phyloP scores from a whole-genome alignment of 2,329 filamentous ascomycete genomes.

The Diaporthe nobilis region DNA sequence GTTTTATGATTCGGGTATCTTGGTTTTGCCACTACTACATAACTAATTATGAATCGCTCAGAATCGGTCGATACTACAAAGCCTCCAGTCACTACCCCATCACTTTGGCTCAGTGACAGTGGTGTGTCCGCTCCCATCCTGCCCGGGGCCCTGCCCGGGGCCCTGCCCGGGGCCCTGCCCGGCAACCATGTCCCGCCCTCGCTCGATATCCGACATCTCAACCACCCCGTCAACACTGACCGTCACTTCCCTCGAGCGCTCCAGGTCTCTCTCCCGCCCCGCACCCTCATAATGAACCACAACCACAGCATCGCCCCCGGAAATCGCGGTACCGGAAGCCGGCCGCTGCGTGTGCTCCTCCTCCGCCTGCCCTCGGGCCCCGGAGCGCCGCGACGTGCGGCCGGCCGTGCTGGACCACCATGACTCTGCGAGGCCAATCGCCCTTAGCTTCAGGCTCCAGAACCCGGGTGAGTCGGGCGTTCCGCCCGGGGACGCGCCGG shows the following conservation, averaged over 20 bases:
- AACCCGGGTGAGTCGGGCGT: not conserved
- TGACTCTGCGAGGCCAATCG: not conserved
- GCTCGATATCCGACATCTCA: not conserved
- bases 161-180: not conserved
- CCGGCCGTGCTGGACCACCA: constrained; percentile 5
- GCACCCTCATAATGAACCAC: no score
- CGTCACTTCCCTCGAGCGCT: not conserved
- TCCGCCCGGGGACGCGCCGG: not conserved
- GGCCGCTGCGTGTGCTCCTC: not conserved
- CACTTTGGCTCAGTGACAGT: not conserved
- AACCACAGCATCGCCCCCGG: not conserved
- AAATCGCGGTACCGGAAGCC: not conserved
- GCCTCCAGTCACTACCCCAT: no score
- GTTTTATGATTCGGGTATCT: not conserved
- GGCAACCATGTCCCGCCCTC: not conserved
- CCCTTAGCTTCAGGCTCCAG: constrained; percentile 14
- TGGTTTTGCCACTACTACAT: not conserved
- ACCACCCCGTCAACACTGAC: not conserved
- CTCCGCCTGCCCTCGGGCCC: not conserved
- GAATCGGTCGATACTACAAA: rapidly evolving
- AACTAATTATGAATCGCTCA: not conserved
- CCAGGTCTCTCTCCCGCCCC: not conserved
- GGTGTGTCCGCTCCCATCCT: not conserved
- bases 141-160: not conserved
- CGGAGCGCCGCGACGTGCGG: not conserved